These are phyloP conservation scores for Hyphopichia fennica DNA, from an alignment of 1,139 yeast genomes.

Conservation along the genomic window DNA sequence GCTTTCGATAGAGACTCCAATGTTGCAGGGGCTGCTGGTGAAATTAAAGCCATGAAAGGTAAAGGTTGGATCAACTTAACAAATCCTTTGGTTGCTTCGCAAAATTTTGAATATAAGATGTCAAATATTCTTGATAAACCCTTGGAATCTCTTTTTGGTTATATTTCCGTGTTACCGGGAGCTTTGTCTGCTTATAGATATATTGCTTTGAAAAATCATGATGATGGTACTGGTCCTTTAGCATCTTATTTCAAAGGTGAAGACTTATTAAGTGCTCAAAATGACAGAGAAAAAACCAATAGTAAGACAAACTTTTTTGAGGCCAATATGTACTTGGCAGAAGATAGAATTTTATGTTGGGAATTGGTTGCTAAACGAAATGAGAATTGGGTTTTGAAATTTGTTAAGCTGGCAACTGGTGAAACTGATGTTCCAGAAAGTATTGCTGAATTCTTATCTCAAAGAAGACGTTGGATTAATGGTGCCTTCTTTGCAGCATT, in stretches of 20 bases:
- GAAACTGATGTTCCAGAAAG: constrained; percentile 97
- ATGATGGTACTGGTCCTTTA: constrained; percentile 91
- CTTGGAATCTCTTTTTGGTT: constrained; percentile 88
- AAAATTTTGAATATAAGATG: constrained; percentile 94
- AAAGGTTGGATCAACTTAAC: constrained; percentile 74
- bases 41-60: constrained; percentile 92
- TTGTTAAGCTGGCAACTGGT: constrained; percentile 91
- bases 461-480: constrained; percentile 96
- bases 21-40: constrained; percentile 98
- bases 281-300: constrained; percentile 28
- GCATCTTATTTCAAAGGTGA: constrained; percentile 91
- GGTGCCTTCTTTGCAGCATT: constrained; percentile 97
- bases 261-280: constrained; percentile 41
- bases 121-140: constrained; percentile 95
- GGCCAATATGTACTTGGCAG: constrained; percentile 96
- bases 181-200: constrained; percentile 94
- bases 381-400: constrained; percentile 89
- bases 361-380: constrained; percentile 86
- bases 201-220: constrained; percentile 79
- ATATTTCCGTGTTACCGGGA: constrained; percentile 92
- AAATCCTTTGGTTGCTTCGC: constrained; percentile 94
- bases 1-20: constrained; percentile 94
- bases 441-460: constrained; percentile 87
- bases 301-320: constrained; percentile 74
- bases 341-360: constrained; percentile 97